phyloP scores from a whole-genome alignment of 192 early-diverging fungal genomes.

The Backusella morwellensis region DNA sequence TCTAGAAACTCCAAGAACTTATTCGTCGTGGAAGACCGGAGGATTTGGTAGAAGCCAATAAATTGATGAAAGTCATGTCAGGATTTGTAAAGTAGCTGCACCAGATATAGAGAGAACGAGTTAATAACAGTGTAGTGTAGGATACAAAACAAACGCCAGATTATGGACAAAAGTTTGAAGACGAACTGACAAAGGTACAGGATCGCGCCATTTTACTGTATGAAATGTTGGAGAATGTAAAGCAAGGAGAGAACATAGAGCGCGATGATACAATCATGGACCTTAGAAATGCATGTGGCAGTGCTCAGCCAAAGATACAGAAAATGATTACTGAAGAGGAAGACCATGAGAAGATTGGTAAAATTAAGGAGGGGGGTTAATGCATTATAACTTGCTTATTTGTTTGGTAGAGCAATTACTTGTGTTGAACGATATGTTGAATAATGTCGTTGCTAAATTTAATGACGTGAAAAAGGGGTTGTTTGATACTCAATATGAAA shows the following conservation, averaged over 20 bases:
- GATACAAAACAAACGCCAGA: constrained; percentile 68
- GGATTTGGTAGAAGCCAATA: constrained; percentile 94
- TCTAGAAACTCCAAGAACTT: constrained; percentile 92
- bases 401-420: constrained; percentile 57
- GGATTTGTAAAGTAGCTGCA: constrained; percentile 72
- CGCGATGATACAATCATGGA: constrained; percentile 53
- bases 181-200: constrained; percentile 82
- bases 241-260: constrained; percentile 53
- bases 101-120: background rate
- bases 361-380: background rate
- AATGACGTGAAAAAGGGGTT: constrained; percentile 52
- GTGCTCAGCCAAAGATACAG: constrained; percentile 72
- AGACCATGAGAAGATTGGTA: constrained; percentile 77
- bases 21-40: constrained; percentile 91
- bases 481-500: constrained; percentile 37
- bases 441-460: constrained; percentile 73
- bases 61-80: constrained; percentile 96
- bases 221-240: constrained; percentile 75
- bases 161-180: constrained; percentile 83
- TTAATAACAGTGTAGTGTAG: constrained; percentile 24
- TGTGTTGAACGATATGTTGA: constrained; percentile 75
- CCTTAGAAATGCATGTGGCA: constrained; percentile 60
- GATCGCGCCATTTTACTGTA: constrained; percentile 71
- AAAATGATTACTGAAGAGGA: constrained; percentile 69
- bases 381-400: background rate